A percentile compares a stretch with the other conserved stretches of the same genome.
Evolutionary conservation across 1,284 basidiomycete genomes (phyloP).

Genomic region (Trichosporon sp.): DNA sequence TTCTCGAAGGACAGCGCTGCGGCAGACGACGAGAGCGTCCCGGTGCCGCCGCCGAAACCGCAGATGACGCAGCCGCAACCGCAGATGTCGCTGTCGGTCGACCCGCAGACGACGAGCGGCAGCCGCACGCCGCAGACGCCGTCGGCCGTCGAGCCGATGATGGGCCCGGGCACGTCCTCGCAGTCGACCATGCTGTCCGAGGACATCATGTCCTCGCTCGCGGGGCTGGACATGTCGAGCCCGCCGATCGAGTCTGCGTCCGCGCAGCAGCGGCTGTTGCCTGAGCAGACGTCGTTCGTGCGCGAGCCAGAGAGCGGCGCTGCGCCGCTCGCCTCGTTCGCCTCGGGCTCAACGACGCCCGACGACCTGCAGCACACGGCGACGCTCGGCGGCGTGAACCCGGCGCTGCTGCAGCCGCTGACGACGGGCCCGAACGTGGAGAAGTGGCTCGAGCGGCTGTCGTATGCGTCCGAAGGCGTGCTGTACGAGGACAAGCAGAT

Average conservation of each 20-base stretch:
- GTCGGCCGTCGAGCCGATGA: constrained; percentile 28
- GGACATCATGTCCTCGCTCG: constrained; percentile 69
- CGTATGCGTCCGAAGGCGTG: constrained; percentile 75
- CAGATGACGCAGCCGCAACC: constrained; percentile 1
- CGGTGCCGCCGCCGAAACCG: constrained; percentile 12
- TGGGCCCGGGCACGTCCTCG: constrained; percentile 33
- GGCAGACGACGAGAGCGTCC: background rate
- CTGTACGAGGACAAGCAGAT: constrained; percentile 93
- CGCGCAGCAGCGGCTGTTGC: constrained; percentile 3
- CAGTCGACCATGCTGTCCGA: constrained; percentile 32
- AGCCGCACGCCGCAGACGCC: background rate
- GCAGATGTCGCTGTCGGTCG: background rate
- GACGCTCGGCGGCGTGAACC: constrained; percentile 41
- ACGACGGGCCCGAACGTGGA: constrained; percentile 67
- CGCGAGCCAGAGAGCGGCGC: constrained; percentile 12
- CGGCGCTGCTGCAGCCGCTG: constrained; percentile 51
- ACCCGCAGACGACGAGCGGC: background rate
- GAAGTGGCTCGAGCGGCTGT: constrained; percentile 83
- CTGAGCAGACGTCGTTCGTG: constrained; percentile 4
- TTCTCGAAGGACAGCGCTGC: constrained; percentile 36
- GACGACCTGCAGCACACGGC: constrained; percentile 26
- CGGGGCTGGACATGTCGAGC: constrained; percentile 68
- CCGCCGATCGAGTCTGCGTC: constrained; percentile 10
- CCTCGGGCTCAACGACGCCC: constrained; percentile 1
- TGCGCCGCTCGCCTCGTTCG: background rate